Evolutionary conservation across 139 green algal genomes (phyloP).

Genomic region (Medakamo hakoo): DNA sequence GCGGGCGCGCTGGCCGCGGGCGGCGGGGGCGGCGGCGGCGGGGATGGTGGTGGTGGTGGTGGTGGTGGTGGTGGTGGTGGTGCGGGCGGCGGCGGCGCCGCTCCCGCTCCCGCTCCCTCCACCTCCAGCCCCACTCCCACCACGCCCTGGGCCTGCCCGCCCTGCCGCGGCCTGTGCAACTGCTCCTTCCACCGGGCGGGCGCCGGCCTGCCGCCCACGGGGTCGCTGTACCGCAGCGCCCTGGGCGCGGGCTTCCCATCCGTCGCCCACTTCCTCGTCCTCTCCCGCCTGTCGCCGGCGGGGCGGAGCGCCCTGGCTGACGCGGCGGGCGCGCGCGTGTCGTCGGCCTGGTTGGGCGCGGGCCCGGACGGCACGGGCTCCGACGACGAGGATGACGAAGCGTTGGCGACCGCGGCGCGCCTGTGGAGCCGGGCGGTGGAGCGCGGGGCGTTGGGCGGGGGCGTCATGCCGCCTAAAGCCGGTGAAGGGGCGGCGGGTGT

Average conservation of each 20-base stretch:
- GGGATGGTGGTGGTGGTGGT: constrained; percentile 8
- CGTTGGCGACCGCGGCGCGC: too few relatives aligned
- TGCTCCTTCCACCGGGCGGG: constrained; percentile 46
- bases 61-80: neutral
- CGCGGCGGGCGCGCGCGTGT: too few relatives aligned
- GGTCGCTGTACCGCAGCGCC: constrained; percentile 34
- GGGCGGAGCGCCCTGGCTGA: too few relatives aligned
- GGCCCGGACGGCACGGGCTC: too few relatives aligned
- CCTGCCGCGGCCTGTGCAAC: constrained; percentile 66
- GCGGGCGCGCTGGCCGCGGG: too few relatives aligned
- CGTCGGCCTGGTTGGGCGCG: too few relatives aligned
- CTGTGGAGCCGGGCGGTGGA: too few relatives aligned
- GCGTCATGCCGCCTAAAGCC: too few relatives aligned
- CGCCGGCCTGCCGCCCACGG: constrained; percentile 42
- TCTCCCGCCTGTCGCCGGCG: constrained; percentile 26
- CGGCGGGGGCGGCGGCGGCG: too few relatives aligned
- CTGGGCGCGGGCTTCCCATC: constrained; percentile 28
- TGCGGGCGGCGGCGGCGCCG: neutral
- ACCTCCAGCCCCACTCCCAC: neutral
- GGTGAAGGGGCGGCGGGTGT: too few relatives aligned
- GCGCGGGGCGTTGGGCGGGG: too few relatives aligned
- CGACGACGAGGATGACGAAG: too few relatives aligned
- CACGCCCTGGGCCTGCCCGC: constrained; percentile 43
- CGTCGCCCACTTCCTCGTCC: constrained; percentile 58
- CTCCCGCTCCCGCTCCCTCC: neutral